These are phyloP conservation scores for Diaporthe velutina DNA, from an alignment of 2,329 filamentous ascomycete genomes.

Conservation along the genomic window DNA sequence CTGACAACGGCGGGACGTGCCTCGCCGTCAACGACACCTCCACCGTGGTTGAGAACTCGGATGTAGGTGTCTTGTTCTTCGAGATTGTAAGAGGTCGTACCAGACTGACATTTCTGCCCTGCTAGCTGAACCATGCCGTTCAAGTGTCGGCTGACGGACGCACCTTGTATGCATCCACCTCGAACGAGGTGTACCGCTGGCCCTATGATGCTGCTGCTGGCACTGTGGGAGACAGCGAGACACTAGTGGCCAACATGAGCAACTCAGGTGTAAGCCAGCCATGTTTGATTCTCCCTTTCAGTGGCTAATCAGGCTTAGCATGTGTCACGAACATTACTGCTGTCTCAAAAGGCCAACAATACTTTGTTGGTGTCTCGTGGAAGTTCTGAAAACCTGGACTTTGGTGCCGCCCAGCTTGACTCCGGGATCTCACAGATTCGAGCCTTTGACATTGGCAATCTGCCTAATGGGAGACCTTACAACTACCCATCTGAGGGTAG, in stretches of 20 bases:
- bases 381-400: slow-evolving; percentile 73
- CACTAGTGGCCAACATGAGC: slow-evolving; percentile 73
- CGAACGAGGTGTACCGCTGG: slow-evolving; percentile 73
- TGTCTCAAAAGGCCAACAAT: slow-evolving; percentile 66
- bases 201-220: slow-evolving; percentile 69
- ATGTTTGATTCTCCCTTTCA: background rate
- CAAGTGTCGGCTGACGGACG: slow-evolving; percentile 65
- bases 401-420: slow-evolving; percentile 59
- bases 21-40: slow-evolving; percentile 52
- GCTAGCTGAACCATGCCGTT: slow-evolving; percentile 68
- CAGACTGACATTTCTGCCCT: background rate
- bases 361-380: slow-evolving; percentile 76
- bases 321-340: slow-evolving; percentile 74
- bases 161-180: slow-evolving; percentile 69
- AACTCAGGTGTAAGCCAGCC: slow-evolving; percentile 56
- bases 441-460: slow-evolving; percentile 60
- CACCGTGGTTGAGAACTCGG: slow-evolving; percentile 51
- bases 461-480: slow-evolving; percentile 49
- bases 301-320: slow-evolving; percentile 53
- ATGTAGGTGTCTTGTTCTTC: slow-evolving; percentile 47
- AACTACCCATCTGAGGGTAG: slow-evolving; percentile 62
- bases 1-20: slow-evolving; percentile 58
- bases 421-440: slow-evolving; percentile 77
- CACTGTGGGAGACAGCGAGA: slow-evolving; percentile 60
- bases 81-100: background rate